Base-by-base conservation (phyloP, 2,329 filamentous ascomycete genomes). In the Ophiosphaerella narmari region DNA sequence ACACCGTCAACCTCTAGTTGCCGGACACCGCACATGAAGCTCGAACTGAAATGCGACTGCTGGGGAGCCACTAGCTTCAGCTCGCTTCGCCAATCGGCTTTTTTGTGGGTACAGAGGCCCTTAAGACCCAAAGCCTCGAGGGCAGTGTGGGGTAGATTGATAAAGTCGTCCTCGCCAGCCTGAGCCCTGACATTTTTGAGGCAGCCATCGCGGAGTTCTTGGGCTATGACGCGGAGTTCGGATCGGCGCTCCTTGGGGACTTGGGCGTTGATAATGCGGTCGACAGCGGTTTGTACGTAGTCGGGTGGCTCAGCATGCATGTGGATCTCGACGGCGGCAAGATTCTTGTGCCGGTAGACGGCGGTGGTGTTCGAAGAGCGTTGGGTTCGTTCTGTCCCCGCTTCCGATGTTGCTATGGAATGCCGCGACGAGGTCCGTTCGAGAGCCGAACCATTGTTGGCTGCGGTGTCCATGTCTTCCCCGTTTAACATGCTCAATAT, bases 241-340 rank as follows among this genome's bases (percentile, higher is more conserved):
- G 36, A 40, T 42, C 21, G 45, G 39, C 43, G 39, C 24, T 48
- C 35, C 41, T 50, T 31, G 21, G 45, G 47, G 50, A 55, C 49
- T 38, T 49, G 32, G 52, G 50, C 50, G 26, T 41, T 45, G 26
- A 55, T 36, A 42, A 53, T 42, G 41, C 32, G 12, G 24, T 53
- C 31, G 24, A 55, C 54, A 47, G 48, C 43, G 37, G 43, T 16
- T 46, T 50, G 26, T 16, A 58, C 50, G 16, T 52, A 16, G 48
- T 55, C 35, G 40, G 54, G 52, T 32, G 52, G 54, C 24, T 55
- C 35, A 43, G 43, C 36, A 40, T 52, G 52, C 12, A 57, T 39
- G 43, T 47, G 31, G 37, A 57, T 49, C 37, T 52, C n/a, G 37
- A 46, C 44, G 7, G 36, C 40, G 31, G n/a, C 21, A 46, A 56